Percentiles rank a stretch among this genome's conserved stretches.
These are phyloP conservation scores for Fusarium circinatum DNA, from an alignment of 2,329 filamentous ascomycete species.

Conservation along the genomic window DNA sequence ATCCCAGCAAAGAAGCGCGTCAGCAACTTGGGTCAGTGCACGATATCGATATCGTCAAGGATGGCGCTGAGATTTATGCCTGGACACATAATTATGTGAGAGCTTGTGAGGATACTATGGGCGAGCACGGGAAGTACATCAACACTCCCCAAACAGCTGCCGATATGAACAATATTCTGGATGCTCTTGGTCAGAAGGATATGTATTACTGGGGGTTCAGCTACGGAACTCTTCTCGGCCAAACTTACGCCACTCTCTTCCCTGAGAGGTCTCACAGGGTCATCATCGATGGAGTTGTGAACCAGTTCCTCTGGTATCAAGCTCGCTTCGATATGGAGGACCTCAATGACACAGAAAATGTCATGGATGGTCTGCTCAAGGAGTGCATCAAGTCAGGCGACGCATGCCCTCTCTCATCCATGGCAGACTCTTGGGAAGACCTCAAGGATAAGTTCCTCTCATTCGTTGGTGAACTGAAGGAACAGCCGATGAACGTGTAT, in stretches of 20 bases:
- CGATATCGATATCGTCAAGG: conserved; percentile 42
- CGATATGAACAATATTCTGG: conserved; percentile 62
- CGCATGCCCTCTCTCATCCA: conserved; percentile 54
- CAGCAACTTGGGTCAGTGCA: conserved; percentile 38
- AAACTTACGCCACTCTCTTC: conserved; percentile 53
- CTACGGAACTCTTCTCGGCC: conserved; percentile 55
- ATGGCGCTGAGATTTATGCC: conserved; percentile 53
- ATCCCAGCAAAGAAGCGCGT: conserved; percentile 50
- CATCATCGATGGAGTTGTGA: conserved; percentile 51
- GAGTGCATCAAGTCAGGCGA: conserved; percentile 56
- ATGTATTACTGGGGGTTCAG: conserved; percentile 56
- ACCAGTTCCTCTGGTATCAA: conserved; percentile 50
- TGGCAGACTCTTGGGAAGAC: conserved; percentile 50
- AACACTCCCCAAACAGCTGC: conserved; percentile 62
- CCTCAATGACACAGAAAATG: conserved; percentile 45
- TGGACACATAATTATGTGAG: conserved; percentile 54
- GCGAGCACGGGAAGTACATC: conserved; percentile 56
- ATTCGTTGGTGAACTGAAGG: conserved; percentile 48
- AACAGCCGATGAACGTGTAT: conserved; percentile 55
- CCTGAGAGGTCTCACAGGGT: conserved; percentile 48
- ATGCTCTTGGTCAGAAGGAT: conserved; percentile 49
- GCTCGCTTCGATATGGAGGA: conserved; percentile 39
- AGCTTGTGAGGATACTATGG: conserved; percentile 57
- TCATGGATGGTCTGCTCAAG: conserved; percentile 48
- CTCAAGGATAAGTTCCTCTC: conserved; percentile 48